These are phyloP conservation scores for Leccinum disarticulatum DNA, from an alignment of 768 basidiomycete genomes.

Conservation along the genomic window DNA sequence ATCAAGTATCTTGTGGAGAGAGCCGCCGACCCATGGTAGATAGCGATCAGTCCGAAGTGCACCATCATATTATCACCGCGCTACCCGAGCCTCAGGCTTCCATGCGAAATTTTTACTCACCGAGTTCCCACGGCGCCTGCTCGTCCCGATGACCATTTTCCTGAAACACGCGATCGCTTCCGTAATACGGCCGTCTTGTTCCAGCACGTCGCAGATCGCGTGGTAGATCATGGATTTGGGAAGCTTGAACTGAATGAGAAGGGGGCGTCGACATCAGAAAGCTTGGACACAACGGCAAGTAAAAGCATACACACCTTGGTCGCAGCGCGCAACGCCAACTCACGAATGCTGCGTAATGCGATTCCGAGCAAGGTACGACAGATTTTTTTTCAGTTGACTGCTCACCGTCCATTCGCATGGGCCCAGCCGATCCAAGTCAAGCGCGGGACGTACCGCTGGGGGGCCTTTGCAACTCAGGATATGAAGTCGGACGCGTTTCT, in stretches of 20 bases:
- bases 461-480: slow-evolving; percentile 41
- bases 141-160: not conserved
- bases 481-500: slow-evolving; percentile 28
- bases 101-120: no score
- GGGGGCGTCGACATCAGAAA: not conserved
- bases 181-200: not conserved
- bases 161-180: not conserved
- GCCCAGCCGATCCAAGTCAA: slow-evolving; percentile 38
- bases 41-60: no score
- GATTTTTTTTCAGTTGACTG: not conserved
- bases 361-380: slow-evolving; percentile 19
- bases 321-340: slow-evolving; percentile 18
- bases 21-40: no score
- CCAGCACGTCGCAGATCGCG: not conserved
- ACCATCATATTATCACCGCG: no score
- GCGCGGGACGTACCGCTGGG: slow-evolving; percentile 39
- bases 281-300: not conserved
- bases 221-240: not conserved
- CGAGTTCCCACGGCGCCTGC: not conserved
- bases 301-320: not conserved
- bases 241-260: not conserved
- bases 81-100: no score
- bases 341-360: slow-evolving; percentile 24
- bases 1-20: no score
- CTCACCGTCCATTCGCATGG: not conserved